These are phyloP conservation scores for Elaeagnus macrophylla DNA, from an alignment of 306 rosid genomes.

Conservation along the genomic window DNA sequence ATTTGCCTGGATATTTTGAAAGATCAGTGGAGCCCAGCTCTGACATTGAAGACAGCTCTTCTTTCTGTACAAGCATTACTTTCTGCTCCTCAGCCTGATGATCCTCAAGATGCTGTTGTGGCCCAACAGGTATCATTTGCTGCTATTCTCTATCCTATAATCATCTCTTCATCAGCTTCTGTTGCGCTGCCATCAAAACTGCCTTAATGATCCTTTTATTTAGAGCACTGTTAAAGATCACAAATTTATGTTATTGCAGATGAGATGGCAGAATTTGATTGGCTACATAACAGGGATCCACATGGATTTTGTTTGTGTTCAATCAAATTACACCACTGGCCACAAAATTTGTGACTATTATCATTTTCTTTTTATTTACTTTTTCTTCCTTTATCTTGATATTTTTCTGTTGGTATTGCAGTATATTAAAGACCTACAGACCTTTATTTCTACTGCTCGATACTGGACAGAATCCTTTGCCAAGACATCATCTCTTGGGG, in stretches of 20 bases:
- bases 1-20: constrained; percentile 92
- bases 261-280: no score
- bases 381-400: constrained; percentile 7
- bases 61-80: constrained; percentile 95
- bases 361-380: background rate
- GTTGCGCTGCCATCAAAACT: no score
- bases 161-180: background rate
- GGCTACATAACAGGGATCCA: no score
- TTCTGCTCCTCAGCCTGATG: constrained; percentile 96
- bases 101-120: constrained; percentile 99
- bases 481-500: constrained; percentile 61
- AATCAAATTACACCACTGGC: background rate
- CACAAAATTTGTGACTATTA: no score
- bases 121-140: constrained; percentile 70
- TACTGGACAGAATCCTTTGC: constrained; percentile 98
- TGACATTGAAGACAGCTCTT: constrained; percentile 94
- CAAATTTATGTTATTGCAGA: no score
- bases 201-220: no score
- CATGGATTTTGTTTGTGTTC: constrained; percentile 2
- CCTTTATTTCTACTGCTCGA: constrained; percentile 82
- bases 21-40: constrained; percentile 99
- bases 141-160: background rate
- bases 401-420: constrained; percentile 29
- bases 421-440: constrained; percentile 79
- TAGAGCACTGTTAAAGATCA: no score